Percentiles rank a stretch among this genome's conserved stretches.
Evolutionary conservation across 2,329 filamentous ascomycete species (phyloP).

Genomic region (Hypoxylon sp.): DNA sequence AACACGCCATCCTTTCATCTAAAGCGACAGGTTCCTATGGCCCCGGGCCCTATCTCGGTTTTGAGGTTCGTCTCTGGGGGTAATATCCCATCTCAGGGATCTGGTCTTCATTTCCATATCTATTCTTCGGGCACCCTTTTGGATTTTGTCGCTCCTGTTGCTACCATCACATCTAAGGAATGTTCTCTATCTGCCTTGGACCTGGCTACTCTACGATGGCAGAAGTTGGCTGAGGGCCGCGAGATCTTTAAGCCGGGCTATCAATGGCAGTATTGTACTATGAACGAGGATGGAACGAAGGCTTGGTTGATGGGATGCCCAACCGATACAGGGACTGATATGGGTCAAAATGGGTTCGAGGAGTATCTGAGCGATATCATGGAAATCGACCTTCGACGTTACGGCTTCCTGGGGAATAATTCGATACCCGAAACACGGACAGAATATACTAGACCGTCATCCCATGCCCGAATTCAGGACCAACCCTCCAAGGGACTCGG

Average conservation of each 20-base stretch:
- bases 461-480: constrained; percentile 57
- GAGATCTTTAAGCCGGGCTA: constrained; percentile 94
- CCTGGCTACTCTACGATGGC: constrained; percentile 87
- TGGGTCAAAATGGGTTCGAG: constrained; percentile 76
- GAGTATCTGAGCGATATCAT: constrained; percentile 95
- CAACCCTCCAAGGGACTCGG: constrained; percentile 76
- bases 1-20: constrained; percentile 72
- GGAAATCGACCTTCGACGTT: constrained; percentile 89
- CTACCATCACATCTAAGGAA: constrained; percentile 84
- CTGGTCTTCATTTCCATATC: constrained; percentile 93
- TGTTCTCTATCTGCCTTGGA: constrained; percentile 92
- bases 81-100: constrained; percentile 85
- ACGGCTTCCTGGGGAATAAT: constrained; percentile 87
- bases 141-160: constrained; percentile 92
- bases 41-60: constrained; percentile 88
- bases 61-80: constrained; percentile 89
- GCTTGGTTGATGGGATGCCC: constrained; percentile 96
- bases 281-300: constrained; percentile 94
- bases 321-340: constrained; percentile 73
- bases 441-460: constrained; percentile 58
- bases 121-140: constrained; percentile 92
- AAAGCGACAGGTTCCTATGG: constrained; percentile 80
- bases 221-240: constrained; percentile 90
- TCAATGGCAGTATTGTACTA: constrained; percentile 97
- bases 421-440: constrained; percentile 63